These are phyloP conservation scores for Centrapalus pauciflorus DNA, from an alignment of 129 eudicot genomes.

Conservation along the genomic window DNA sequence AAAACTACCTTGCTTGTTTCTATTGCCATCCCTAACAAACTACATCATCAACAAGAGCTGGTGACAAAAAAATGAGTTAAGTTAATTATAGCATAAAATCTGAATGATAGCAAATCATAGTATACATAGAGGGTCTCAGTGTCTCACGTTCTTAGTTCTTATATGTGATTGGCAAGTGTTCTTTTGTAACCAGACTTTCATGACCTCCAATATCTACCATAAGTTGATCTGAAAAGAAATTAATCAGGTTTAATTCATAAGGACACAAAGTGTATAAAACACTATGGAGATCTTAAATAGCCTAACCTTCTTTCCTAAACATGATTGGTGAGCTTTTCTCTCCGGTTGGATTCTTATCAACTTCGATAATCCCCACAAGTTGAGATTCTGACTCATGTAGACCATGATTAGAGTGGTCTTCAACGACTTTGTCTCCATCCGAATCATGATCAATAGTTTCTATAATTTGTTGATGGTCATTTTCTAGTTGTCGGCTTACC, in stretches of 20 bases:
- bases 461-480: not conserved
- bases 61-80: not conserved
- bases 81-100: not conserved
- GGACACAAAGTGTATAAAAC: not conserved
- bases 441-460: not conserved
- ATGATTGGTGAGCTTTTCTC: not conserved
- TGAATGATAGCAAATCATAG: not conserved
- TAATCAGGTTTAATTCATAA: not conserved
- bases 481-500: not conserved
- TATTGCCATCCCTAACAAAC: not conserved
- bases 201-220: not conserved
- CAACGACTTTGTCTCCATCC: not conserved
- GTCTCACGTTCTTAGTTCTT: slow-evolving; percentile 12
- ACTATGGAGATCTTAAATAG: not conserved
- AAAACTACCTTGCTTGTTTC: slow-evolving; percentile 22
- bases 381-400: not conserved
- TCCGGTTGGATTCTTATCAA: not conserved
- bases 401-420: slow-evolving; percentile 1
- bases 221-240: slow-evolving; percentile 5
- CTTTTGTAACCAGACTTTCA: slow-evolving; percentile 4
- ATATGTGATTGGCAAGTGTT: not conserved
- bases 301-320: slow-evolving; percentile 6
- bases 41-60: slow-evolving; percentile 13
- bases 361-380: slow-evolving; percentile 1
- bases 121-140: not conserved